These are phyloP conservation scores for Tetracentron sinense DNA, from an alignment of 164 flowering plant species.

Conservation along the genomic window DNA sequence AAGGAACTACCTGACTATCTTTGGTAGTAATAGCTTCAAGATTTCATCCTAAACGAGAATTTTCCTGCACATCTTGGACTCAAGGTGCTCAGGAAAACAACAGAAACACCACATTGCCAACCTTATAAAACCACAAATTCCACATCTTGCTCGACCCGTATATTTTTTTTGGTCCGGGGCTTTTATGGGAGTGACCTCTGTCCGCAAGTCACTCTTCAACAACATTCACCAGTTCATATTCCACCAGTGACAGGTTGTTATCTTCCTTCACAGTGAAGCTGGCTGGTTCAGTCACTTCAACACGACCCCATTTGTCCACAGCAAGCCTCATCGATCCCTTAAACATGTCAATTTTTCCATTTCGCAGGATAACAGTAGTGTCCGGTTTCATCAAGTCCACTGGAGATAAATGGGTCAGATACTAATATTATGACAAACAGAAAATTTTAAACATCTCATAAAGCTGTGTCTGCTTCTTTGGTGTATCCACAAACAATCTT, in stretches of 20 bases:
- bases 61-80: background rate
- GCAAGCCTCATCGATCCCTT: constrained; percentile 45
- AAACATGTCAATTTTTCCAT: constrained; percentile 37
- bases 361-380: constrained; percentile 29
- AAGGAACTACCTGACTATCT: constrained; percentile 1
- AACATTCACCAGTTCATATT: constrained; percentile 33
- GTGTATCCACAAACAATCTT: no score
- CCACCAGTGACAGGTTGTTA: constrained; percentile 34
- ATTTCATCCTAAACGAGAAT: constrained; percentile 12
- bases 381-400: constrained; percentile 33
- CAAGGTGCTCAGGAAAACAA: constrained; percentile 2
- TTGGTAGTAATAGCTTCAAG: constrained; percentile 9
- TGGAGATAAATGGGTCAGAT: constrained; percentile 4
- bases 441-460: no score
- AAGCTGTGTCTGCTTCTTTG: no score
- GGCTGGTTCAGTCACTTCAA: constrained; percentile 35
- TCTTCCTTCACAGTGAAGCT: constrained; percentile 33
- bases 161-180: background rate
- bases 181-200: background rate
- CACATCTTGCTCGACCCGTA: constrained; percentile 8
- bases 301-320: constrained; percentile 41
- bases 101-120: constrained; percentile 6
- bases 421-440: no score
- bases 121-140: constrained; percentile 15
- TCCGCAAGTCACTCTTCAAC: constrained; percentile 26